Conservation (phyloP, 306 rosid genomes). For the Trifolium repens region DNA sequence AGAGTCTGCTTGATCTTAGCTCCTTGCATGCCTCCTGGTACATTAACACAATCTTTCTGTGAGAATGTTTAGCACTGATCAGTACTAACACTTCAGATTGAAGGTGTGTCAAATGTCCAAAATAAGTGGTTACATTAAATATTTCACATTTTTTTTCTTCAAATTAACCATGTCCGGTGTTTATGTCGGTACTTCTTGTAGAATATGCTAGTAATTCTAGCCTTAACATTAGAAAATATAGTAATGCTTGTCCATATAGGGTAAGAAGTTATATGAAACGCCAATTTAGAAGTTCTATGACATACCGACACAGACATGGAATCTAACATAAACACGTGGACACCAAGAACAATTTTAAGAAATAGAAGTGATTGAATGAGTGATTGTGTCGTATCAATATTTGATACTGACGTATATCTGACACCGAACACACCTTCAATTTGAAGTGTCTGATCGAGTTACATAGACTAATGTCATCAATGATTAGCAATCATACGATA, state of each 20-base stretch:
- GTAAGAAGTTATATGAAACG: not conserved
- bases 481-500: no score
- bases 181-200: no score
- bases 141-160: not conserved
- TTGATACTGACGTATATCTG: not conserved
- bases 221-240: not conserved
- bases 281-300: not conserved
- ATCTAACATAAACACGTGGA: not conserved
- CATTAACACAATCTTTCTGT: not conserved
- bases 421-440: not conserved
- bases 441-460: not conserved
- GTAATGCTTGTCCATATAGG: not conserved
- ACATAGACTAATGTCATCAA: not conserved
- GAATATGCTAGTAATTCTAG: not conserved
- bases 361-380: not conserved
- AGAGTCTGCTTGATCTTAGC: constrained; percentile 89
- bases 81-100: not conserved
- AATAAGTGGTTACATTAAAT: no score
- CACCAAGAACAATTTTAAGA: not conserved
- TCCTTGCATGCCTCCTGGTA: constrained; percentile 95
- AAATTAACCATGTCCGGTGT: no score
- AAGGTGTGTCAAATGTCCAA: not conserved
- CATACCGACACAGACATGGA: not conserved
- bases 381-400: not conserved
- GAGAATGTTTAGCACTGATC: not conserved